Evolutionary conservation across 257 asterid genomes (phyloP).

Genomic region (Oldenlandia corymbosa): DNA sequence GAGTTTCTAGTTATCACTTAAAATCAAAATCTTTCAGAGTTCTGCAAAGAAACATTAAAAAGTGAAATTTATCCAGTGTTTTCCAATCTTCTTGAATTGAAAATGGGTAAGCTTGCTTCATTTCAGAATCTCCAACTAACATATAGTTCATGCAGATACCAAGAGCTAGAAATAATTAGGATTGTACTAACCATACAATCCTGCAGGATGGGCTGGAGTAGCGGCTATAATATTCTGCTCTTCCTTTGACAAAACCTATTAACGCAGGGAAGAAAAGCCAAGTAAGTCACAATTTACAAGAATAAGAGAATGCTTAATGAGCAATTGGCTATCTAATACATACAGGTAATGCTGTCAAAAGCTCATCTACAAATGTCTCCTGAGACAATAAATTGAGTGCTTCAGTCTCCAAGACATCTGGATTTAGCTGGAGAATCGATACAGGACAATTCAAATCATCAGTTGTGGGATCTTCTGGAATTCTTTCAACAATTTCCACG

Average conservation of each 20-base stretch:
- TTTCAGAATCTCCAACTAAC: neutral
- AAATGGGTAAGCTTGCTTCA: neutral
- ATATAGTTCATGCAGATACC: neutral
- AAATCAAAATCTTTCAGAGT: neutral
- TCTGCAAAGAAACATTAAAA: no score
- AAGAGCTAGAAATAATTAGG: neutral
- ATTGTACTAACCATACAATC: constrained; percentile 64
- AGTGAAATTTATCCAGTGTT: neutral
- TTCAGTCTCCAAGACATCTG: constrained; percentile 67
- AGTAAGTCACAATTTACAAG: neutral
- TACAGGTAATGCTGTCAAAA: constrained; percentile 79
- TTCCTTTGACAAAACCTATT: constrained; percentile 71
- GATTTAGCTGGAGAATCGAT: constrained; percentile 52
- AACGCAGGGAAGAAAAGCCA: neutral
- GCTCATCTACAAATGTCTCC: constrained; percentile 49
- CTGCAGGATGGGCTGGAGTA: constrained; percentile 95
- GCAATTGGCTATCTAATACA: constrained; percentile 16
- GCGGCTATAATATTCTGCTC: constrained; percentile 80
- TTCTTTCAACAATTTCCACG: constrained; percentile 43
- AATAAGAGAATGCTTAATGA: neutral
- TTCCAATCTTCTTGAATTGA: neutral
- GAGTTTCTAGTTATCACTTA: neutral
- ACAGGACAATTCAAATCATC: constrained; percentile 43
- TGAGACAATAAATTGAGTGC: constrained; percentile 53
- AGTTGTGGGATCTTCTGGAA: constrained; percentile 29